These are phyloP conservation scores for Fremontodendron californicum DNA, from an alignment of 345 rosid genomes.

Conservation along the genomic window DNA sequence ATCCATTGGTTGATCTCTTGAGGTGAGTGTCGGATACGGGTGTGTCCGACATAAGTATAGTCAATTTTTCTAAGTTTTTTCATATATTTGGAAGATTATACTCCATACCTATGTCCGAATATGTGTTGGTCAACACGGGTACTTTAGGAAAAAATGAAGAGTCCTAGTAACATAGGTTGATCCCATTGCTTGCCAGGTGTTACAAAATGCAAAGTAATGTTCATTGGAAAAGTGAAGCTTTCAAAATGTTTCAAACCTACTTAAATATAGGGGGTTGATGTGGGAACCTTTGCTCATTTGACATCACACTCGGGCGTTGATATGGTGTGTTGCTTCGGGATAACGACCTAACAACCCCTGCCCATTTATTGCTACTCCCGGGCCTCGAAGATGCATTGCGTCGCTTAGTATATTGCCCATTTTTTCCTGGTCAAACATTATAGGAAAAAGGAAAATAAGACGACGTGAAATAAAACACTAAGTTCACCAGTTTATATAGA, in stretches of 20 bases:
- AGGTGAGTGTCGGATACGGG: background rate
- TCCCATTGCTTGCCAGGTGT: background rate
- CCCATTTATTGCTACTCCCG: too few species aligned
- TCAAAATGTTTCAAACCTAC: background rate
- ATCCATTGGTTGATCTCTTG: background rate
- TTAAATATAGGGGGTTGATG: background rate
- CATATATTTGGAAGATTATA: background rate
- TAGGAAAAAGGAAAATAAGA: background rate
- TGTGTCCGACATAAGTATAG: background rate
- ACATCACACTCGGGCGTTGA: too few species aligned
- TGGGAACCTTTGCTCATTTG: too few species aligned
- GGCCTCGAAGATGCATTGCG: too few species aligned
- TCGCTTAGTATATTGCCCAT: too few species aligned
- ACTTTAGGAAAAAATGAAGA: background rate
- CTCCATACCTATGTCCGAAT: background rate
- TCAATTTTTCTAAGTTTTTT: background rate
- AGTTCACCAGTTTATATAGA: background rate
- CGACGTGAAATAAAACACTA: background rate
- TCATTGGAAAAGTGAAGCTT: background rate
- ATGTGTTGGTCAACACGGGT: background rate
- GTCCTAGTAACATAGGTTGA: background rate
- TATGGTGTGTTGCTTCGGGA: too few species aligned
- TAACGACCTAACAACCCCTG: too few species aligned
- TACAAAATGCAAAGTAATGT: background rate
- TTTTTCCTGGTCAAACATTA: background rate